Evolutionary conservation across 164 flowering plant species (phyloP).

Genomic region (Vitis rotundifolia): DNA sequence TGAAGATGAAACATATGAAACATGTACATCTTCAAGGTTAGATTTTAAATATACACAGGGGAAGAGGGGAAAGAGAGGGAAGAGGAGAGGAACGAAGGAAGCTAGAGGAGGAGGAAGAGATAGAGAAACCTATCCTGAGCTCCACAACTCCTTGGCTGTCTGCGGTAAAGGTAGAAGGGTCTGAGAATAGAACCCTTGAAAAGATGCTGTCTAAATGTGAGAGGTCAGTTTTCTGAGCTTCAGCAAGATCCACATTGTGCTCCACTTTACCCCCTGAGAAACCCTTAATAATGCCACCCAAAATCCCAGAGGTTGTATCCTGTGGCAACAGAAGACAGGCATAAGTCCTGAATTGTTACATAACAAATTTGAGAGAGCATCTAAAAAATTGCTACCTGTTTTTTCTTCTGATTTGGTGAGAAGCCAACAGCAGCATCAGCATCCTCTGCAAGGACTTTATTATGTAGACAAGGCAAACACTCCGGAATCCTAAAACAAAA

Average conservation of each 20-base stretch:
- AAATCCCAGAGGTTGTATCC: slow-evolving; percentile 45
- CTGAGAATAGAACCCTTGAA: slow-evolving; percentile 51
- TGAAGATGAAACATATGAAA: too few relatives aligned
- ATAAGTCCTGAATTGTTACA: neutral
- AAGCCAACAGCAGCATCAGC: slow-evolving; percentile 23
- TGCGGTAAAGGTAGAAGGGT: slow-evolving; percentile 18
- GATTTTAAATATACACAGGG: neutral
- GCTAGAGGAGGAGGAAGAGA: neutral
- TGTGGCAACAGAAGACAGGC: slow-evolving; percentile 22
- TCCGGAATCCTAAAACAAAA: slow-evolving; percentile 33
- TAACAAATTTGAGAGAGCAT: neutral
- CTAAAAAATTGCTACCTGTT: slow-evolving; percentile 14
- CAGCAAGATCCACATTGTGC: slow-evolving; percentile 19
- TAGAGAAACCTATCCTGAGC: slow-evolving; percentile 48
- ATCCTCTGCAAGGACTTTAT: slow-evolving; percentile 42
- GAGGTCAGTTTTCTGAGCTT: slow-evolving; percentile 19
- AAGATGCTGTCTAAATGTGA: slow-evolving; percentile 57
- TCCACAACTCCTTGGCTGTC: slow-evolving; percentile 37
- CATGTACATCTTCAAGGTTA: too few relatives aligned
- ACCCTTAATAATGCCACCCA: slow-evolving; percentile 70
- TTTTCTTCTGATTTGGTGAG: slow-evolving; percentile 23
- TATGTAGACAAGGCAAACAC: slow-evolving; percentile 41
- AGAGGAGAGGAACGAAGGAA: neutral
- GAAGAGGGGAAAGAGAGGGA: neutral
- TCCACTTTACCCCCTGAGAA: slow-evolving; percentile 47